Percentiles rank a stretch among this genome's conserved stretches.
These are phyloP conservation scores for Sclerotinia subarctica DNA, from an alignment of 2,329 filamentous ascomycete species.

Conservation along the genomic window DNA sequence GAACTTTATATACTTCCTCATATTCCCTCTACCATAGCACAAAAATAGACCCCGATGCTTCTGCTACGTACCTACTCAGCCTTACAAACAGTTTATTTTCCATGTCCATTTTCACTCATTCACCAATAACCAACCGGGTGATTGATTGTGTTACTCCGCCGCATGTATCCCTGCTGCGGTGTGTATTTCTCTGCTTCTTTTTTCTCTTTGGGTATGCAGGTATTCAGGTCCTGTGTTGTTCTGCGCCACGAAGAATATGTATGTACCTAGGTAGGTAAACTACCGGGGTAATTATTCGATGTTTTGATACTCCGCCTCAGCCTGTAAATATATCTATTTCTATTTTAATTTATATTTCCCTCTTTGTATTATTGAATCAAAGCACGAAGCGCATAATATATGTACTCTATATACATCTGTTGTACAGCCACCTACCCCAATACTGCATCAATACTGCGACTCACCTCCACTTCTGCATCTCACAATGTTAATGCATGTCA, in stretches of 20 bases:
- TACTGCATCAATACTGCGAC: not conserved
- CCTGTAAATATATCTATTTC: not conserved
- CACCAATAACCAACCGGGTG: not conserved
- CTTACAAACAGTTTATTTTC: not conserved
- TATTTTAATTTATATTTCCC: not conserved
- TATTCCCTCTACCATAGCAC: no score
- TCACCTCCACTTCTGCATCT: no score
- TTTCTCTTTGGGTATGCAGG: not conserved
- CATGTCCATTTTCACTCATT: not conserved
- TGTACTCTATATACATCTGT: no score
- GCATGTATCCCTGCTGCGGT: not conserved
- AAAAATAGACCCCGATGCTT: no score
- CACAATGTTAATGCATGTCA: no score
- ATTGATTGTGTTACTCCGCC: not conserved
- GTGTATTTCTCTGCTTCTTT: no score
- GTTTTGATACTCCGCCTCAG: not conserved
- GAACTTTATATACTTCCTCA: not conserved
- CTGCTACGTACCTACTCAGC: not conserved
- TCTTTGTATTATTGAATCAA: no score
- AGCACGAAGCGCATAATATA: no score
- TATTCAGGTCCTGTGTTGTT: not conserved
- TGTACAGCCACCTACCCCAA: not conserved
- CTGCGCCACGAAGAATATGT: not conserved
- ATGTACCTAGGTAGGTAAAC: not conserved
- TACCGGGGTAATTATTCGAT: not conserved